A percentile compares a stretch with the other conserved stretches of the same genome.
phyloP scores from a whole-genome alignment of 164 flowering plant genomes.

The Aristolochia contorta region DNA sequence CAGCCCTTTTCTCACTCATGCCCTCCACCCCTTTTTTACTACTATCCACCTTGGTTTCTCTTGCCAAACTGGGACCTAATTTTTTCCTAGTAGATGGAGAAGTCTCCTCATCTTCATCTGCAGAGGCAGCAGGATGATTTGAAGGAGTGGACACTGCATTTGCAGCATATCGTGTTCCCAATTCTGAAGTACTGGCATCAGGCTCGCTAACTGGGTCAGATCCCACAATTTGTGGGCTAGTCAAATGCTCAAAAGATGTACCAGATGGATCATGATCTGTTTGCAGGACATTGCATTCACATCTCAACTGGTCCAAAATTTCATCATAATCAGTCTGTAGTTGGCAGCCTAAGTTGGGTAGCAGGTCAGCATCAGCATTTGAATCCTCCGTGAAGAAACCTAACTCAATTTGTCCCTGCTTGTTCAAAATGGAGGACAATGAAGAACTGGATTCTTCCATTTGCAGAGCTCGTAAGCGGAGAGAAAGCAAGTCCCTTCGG shows the following conservation, averaged over 20 bases:
- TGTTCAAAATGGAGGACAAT: conserved; percentile 29
- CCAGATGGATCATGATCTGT: conserved; percentile 15
- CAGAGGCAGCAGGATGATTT: conserved; percentile 27
- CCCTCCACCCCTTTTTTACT: conserved; percentile 13
- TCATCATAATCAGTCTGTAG: conserved; percentile 19
- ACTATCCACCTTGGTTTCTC: conserved; percentile 14
- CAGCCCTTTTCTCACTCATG: conserved; percentile 8
- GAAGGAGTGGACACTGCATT: conserved; percentile 31
- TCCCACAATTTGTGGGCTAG: conserved; percentile 25
- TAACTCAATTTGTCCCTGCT: conserved; percentile 16
- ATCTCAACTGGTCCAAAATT: conserved; percentile 15
- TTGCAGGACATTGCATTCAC: conserved; percentile 22
- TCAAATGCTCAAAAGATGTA: conserved; percentile 13
- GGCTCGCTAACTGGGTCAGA: conserved; percentile 52
- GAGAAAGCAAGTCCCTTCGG: conserved; percentile 48
- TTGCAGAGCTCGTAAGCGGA: conserved; percentile 36
- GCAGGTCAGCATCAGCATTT: conserved; percentile 14
- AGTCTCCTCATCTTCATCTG: conserved; percentile 44
- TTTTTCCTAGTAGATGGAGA: conserved; percentile 21
- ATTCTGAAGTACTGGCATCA: conserved; percentile 49
- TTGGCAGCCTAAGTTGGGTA: conserved; percentile 22
- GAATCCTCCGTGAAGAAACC: conserved; percentile 17
- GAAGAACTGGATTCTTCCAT: conserved; percentile 41
- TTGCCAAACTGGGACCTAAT: conserved; percentile 14
- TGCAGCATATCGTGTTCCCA: conserved; percentile 21